These are phyloP conservation scores for Backusella parvicylindrica DNA, from an alignment of 192 early-diverging fungal genomes.

Conservation along the genomic window DNA sequence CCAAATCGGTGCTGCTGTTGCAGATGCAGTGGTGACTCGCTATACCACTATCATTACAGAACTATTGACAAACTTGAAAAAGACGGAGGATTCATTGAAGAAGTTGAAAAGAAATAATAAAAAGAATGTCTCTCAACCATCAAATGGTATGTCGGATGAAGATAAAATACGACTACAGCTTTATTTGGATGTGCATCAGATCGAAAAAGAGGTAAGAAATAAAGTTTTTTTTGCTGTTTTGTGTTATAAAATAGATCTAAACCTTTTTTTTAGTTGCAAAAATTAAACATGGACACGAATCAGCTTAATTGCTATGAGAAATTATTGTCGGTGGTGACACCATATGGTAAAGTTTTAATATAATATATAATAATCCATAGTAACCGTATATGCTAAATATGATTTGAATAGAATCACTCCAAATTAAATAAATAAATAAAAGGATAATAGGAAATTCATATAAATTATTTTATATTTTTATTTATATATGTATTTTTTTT, in stretches of 20 bases:
- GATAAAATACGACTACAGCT: constrained; percentile 58
- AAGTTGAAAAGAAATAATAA: constrained; percentile 34
- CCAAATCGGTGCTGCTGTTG: constrained; percentile 33
- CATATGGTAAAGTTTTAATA: constrained; percentile 8
- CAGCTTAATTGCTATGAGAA: neutral
- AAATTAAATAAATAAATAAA: neutral
- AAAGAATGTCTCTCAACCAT: constrained; percentile 1
- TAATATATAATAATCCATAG: neutral
- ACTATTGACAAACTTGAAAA: constrained; percentile 35
- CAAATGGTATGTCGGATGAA: constrained; percentile 40
- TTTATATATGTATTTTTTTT: neutral
- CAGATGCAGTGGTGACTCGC: constrained; percentile 38
- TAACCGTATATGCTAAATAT: neutral
- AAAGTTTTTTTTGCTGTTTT: neutral
- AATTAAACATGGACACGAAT: neutral
- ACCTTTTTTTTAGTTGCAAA: neutral
- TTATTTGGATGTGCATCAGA: constrained; percentile 47
- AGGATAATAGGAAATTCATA: neutral
- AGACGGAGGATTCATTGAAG: constrained; percentile 44
- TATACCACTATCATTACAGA: constrained; percentile 36
- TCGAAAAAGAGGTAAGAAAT: constrained; percentile 47
- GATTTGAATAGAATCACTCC: neutral
- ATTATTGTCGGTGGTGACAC: neutral
- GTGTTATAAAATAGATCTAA: neutral
- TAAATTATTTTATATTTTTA: neutral